phyloP scores from a whole-genome alignment of 2,329 filamentous ascomycete species.

The Pyrenophora teres region DNA sequence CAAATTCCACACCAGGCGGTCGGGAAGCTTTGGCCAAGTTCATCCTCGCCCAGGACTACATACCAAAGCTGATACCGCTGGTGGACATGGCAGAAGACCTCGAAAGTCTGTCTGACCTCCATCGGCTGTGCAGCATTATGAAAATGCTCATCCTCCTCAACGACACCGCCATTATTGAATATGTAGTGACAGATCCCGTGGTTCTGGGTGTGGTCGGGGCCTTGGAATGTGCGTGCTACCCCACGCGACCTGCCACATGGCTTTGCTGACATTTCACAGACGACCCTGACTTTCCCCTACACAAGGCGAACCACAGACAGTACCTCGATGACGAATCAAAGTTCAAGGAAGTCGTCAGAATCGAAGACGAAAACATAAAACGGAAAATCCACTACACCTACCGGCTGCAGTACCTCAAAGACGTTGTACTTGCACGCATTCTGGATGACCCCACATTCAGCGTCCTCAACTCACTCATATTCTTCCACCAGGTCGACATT shows the following conservation, averaged over 20 bases:
- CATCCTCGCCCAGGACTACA: constrained; percentile 83
- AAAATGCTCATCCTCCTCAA: constrained; percentile 94
- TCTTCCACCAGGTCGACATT: constrained; percentile 98
- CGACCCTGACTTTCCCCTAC: constrained; percentile 94
- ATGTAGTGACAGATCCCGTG: constrained; percentile 86
- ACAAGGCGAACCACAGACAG: constrained; percentile 95
- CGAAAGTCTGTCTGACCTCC: constrained; percentile 83
- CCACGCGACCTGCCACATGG: neutral
- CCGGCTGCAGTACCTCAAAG: constrained; percentile 93
- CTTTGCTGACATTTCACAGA: constrained; percentile 56
- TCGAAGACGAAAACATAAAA: constrained; percentile 79
- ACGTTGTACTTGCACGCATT: constrained; percentile 95
- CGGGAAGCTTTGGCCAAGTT: constrained; percentile 88
- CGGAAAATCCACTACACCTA: constrained; percentile 97
- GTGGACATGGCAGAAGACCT: constrained; percentile 90
- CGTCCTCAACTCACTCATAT: constrained; percentile 95
- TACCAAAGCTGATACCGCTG: constrained; percentile 81
- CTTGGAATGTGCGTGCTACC: constrained; percentile 69
- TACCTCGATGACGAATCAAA: constrained; percentile 87
- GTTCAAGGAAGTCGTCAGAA: constrained; percentile 95
- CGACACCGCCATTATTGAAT: constrained; percentile 92
- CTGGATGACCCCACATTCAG: constrained; percentile 97
- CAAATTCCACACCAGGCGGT: constrained; percentile 73
- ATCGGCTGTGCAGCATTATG: constrained; percentile 96
- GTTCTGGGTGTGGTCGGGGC: constrained; percentile 93